Percentiles rank a stretch among this genome's conserved stretches.
Conservation (phyloP, 345 rosid species). For the Hypericum perforatum region DNA sequence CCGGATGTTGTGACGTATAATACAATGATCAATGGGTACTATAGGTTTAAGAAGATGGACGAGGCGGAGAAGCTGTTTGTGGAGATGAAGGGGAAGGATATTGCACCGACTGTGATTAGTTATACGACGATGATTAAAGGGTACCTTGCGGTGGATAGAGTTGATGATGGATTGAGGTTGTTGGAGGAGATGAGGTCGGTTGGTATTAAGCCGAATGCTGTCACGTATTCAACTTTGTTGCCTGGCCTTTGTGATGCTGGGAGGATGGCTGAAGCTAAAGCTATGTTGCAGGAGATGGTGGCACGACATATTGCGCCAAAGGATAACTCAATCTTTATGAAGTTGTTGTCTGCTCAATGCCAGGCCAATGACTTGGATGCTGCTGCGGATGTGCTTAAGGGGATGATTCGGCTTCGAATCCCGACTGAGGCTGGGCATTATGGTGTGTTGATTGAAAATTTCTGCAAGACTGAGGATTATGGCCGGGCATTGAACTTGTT, state of each 20-base stretch:
- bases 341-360: constrained; percentile 50
- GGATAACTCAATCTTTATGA: constrained; percentile 62
- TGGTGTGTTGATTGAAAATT: constrained; percentile 64
- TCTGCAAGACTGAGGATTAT: constrained; percentile 57
- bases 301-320: constrained; percentile 50
- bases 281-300: constrained; percentile 60
- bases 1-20: constrained; percentile 69
- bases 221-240: constrained; percentile 65
- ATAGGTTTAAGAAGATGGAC: constrained; percentile 61
- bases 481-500: constrained; percentile 60
- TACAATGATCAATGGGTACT: constrained; percentile 64
- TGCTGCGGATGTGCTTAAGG: constrained; percentile 64
- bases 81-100: constrained; percentile 72
- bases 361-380: constrained; percentile 59
- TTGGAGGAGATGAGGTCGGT: constrained; percentile 72
- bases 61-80: constrained; percentile 76
- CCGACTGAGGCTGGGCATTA: constrained; percentile 82
- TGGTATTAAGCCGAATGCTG: constrained; percentile 58
- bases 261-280: constrained; percentile 53
- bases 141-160: constrained; percentile 42
- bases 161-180: constrained; percentile 61
- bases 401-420: constrained; percentile 62
- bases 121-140: constrained; percentile 90
- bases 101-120: constrained; percentile 61
- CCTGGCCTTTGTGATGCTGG: constrained; percentile 73